Percentiles rank a stretch among this genome's conserved stretches.
phyloP scores from a whole-genome alignment of 2,329 filamentous ascomycete genomes.

The Meredithiella fracta region DNA sequence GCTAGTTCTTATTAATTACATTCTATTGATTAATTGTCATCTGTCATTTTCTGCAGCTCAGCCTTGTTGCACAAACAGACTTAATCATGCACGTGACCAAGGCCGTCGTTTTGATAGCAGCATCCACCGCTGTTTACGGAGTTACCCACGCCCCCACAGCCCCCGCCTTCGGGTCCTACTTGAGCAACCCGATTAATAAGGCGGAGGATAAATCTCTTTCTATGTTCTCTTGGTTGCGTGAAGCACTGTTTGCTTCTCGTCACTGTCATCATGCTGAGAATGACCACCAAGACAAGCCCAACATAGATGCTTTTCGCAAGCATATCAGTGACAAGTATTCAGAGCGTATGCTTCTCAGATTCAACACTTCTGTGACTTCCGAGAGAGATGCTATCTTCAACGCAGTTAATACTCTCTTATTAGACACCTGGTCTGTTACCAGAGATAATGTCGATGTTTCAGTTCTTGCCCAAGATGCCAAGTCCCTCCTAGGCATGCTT shows the following conservation, averaged over 20 bases:
- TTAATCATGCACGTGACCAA: neutral
- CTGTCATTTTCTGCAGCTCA: neutral
- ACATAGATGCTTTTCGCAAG: neutral
- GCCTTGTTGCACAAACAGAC: neutral
- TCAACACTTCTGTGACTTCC: constrained; percentile 49
- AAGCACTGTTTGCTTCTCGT: neutral
- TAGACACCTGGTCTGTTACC: constrained; percentile 83
- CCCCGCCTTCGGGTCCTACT: neutral
- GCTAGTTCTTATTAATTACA: no score
- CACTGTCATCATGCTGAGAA: neutral
- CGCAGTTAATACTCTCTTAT: constrained; percentile 56
- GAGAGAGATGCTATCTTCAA: constrained; percentile 58
- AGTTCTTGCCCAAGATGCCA: constrained; percentile 57
- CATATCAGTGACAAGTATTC: constrained; percentile 36
- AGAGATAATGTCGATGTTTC: constrained; percentile 72
- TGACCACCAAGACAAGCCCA: neutral
- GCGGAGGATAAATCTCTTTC: neutral
- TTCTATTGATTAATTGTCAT: no score
- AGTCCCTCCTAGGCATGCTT: constrained; percentile 62
- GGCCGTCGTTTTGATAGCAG: neutral
- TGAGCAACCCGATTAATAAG: neutral
- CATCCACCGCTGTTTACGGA: no score
- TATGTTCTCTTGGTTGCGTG: neutral
- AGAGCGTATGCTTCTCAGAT: constrained; percentile 74
- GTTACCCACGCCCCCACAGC: no score